Evolutionary conservation across 2,329 filamentous ascomycete genomes (phyloP).

Genomic region (Aspergillus sp.): DNA sequence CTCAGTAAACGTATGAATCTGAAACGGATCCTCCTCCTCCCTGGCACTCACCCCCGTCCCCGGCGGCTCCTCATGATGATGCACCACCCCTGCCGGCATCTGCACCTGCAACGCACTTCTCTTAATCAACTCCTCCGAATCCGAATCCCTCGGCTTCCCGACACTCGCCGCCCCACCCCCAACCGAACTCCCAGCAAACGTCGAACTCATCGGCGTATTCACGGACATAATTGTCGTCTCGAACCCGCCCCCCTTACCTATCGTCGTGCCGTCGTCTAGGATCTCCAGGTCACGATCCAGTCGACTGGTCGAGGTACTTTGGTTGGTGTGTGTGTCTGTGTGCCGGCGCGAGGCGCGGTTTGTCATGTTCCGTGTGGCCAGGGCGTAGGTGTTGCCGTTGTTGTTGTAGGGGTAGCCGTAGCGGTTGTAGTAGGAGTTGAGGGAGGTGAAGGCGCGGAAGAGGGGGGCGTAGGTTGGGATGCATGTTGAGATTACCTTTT

Average conservation of each 20-base stretch:
- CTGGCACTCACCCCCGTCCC: not conserved
- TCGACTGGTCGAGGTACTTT: not conserved
- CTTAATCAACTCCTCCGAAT: not conserved
- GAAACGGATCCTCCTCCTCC: not conserved
- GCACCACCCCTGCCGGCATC: not conserved
- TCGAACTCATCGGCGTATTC: not conserved
- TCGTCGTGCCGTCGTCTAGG: not conserved
- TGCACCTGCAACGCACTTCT: slow-evolving; percentile 2
- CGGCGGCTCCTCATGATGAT: not conserved
- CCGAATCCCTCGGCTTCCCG: not conserved
- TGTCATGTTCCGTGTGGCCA: slow-evolving; percentile 1
- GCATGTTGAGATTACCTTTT: slow-evolving; percentile 33
- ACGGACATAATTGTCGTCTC: slow-evolving; percentile 4
- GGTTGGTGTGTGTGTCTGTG: not conserved
- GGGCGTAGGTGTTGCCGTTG: not conserved
- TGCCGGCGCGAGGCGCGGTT: not conserved
- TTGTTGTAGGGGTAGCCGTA: not conserved
- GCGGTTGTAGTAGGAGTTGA: slow-evolving; percentile 10
- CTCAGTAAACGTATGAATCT: slow-evolving; percentile 10
- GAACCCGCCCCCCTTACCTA: not conserved
- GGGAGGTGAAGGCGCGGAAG: slow-evolving; percentile 19
- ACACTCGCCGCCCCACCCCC: not conserved
- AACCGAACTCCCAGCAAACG: not conserved
- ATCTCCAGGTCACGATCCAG: not conserved
- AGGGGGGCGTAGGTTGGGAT: slow-evolving; percentile 41